Evolutionary conservation across 1,284 basidiomycete genomes (phyloP).

Genomic region (Leucoagaricus sp.): DNA sequence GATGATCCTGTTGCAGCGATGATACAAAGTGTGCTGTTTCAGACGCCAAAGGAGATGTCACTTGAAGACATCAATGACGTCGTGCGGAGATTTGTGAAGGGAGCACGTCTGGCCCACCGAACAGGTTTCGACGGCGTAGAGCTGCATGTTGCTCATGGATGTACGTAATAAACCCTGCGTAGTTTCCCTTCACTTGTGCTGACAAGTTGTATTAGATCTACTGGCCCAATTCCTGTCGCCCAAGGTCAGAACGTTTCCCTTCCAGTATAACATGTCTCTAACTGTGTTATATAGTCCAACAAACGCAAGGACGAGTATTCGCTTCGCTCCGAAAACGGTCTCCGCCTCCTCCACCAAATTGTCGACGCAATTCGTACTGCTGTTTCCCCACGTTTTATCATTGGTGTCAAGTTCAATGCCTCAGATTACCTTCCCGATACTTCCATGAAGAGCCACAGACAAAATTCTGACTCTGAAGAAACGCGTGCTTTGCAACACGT

Average conservation of each 20-base stretch:
- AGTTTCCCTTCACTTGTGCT: background rate
- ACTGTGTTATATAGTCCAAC: slow-evolving; percentile 57
- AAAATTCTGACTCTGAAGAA: slow-evolving; percentile 26
- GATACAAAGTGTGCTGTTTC: slow-evolving; percentile 60
- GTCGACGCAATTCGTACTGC: slow-evolving; percentile 58
- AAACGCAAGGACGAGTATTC: slow-evolving; percentile 66
- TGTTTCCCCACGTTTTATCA: slow-evolving; percentile 63
- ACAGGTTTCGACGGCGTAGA: slow-evolving; percentile 91
- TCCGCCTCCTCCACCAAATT: slow-evolving; percentile 70
- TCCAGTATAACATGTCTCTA: background rate
- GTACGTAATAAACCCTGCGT: slow-evolving; percentile 46
- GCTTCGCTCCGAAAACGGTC: slow-evolving; percentile 40
- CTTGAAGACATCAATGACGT: slow-evolving; percentile 61
- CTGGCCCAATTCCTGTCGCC: slow-evolving; percentile 84
- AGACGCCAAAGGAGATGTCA: slow-evolving; percentile 64
- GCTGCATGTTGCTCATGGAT: slow-evolving; percentile 89
- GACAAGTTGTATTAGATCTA: slow-evolving; percentile 54
- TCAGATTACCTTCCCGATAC: slow-evolving; percentile 75
- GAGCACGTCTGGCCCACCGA: slow-evolving; percentile 64
- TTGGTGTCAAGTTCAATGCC: slow-evolving; percentile 89
- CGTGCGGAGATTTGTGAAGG: slow-evolving; percentile 69
- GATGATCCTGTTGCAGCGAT: slow-evolving; percentile 38
- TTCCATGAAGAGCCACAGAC: slow-evolving; percentile 26
- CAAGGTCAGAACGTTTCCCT: slow-evolving; percentile 46
- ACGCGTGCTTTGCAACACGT: slow-evolving; percentile 69